phyloP scores from a whole-genome alignment of 176 grass and related monocot genomes.

The Triticum urartu region DNA sequence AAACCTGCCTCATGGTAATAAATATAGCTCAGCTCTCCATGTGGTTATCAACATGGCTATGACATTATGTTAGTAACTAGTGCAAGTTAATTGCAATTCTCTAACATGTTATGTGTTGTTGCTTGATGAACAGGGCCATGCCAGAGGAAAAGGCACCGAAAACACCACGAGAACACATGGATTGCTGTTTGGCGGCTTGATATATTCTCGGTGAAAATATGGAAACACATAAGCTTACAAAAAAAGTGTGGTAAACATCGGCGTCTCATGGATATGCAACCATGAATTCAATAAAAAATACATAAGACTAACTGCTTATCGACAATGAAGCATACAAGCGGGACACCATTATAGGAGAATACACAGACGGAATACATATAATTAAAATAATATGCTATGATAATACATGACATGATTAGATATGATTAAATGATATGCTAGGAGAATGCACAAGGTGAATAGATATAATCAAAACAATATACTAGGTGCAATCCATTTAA shows the following conservation, averaged over 20 bases:
- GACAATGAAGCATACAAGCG: not conserved
- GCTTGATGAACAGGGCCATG: slow-evolving; percentile 46
- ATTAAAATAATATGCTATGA: not conserved
- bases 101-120: not conserved
- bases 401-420: too few relatives aligned
- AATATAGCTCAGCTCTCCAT: not conserved
- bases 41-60: not conserved
- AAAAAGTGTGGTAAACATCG: not conserved
- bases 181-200: too few relatives aligned
- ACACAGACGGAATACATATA: not conserved
- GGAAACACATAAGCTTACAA: too few relatives aligned
- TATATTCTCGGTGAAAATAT: too few relatives aligned
- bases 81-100: not conserved
- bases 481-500: not conserved
- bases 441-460: too few relatives aligned
- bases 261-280: not conserved
- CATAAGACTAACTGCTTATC: not conserved
- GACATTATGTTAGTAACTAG: not conserved
- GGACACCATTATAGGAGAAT: not conserved
- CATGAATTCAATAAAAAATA: not conserved
- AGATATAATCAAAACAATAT: not conserved
- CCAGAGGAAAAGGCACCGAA: not conserved
- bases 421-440: too few relatives aligned
- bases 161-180: too few relatives aligned
- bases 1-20: slow-evolving; percentile 67